These are phyloP conservation scores for Cryptococcus neoformans DNA, from an alignment of 1,284 basidiomycete species.

Conservation along the genomic window DNA sequence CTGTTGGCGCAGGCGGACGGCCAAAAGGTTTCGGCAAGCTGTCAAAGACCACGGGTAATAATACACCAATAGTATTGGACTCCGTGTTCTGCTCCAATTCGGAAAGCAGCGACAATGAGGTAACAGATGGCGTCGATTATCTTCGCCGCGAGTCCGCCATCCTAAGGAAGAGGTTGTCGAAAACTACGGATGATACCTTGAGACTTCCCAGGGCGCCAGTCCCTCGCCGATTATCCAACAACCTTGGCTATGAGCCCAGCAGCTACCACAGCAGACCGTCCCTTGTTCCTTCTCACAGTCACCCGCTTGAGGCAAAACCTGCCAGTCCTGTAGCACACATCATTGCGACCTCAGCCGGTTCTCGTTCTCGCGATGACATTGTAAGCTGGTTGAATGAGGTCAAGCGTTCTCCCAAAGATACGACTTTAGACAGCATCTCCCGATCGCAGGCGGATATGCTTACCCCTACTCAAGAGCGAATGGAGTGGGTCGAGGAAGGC, in stretches of 20 bases:
- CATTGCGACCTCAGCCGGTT: constrained; percentile 38
- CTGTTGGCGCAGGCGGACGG: background rate
- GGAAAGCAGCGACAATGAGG: constrained; percentile 32
- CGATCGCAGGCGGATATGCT: constrained; percentile 7
- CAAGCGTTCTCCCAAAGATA: constrained; percentile 15
- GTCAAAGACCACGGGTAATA: constrained; percentile 31
- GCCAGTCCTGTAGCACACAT: constrained; percentile 28
- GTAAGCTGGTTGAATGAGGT: constrained; percentile 44
- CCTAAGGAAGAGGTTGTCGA: background rate
- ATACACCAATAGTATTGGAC: constrained; percentile 30
- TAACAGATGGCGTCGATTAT: constrained; percentile 4
- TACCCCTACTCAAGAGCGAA: constrained; percentile 5
- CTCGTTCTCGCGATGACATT: constrained; percentile 44
- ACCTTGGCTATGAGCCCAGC: constrained; percentile 4
- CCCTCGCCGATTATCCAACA: constrained; percentile 1
- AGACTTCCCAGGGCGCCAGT: background rate
- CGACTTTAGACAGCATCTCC: constrained; percentile 1
- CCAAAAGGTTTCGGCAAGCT: constrained; percentile 14
- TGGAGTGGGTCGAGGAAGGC: constrained; percentile 13
- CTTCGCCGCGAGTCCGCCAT: background rate
- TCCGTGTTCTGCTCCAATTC: constrained; percentile 43
- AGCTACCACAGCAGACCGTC: background rate
- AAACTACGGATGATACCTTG: background rate
- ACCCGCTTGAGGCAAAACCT: constrained; percentile 7
- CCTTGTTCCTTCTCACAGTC: background rate